Conservation (phyloP, 148 eudicot genomes). For the Oxyria digyna region DNA sequence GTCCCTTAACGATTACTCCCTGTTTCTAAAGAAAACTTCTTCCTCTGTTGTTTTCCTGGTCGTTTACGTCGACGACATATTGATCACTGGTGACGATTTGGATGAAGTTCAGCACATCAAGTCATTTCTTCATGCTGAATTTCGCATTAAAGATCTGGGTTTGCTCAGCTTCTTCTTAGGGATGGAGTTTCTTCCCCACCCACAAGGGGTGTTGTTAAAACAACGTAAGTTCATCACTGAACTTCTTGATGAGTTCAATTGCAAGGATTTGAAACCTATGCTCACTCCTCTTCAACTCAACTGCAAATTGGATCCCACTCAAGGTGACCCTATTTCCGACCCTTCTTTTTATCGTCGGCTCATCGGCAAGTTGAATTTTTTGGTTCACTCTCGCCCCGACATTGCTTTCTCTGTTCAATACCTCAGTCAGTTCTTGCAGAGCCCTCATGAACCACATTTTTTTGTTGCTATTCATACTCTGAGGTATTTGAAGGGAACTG, state of each 20-base stretch:
- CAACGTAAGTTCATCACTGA: not conserved
- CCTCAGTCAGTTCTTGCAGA: conserved; percentile 4
- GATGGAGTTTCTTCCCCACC: not conserved
- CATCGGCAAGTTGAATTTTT: conserved; percentile 1
- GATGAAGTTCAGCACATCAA: not conserved
- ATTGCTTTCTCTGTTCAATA: not conserved
- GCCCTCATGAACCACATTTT: not conserved
- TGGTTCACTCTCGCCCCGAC: not conserved
- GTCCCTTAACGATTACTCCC: conserved; percentile 3
- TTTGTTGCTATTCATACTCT: not conserved
- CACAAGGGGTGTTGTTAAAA: not conserved
- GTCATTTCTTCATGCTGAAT: not conserved
- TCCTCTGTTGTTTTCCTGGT: not conserved
- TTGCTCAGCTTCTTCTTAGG: not conserved
- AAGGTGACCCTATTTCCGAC: not conserved
- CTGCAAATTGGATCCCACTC: not conserved
- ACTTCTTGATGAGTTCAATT: not conserved
- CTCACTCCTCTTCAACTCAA: not conserved
- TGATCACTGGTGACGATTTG: not conserved
- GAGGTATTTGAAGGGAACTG: not conserved
- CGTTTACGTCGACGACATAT: not conserved
- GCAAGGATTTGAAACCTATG: not conserved
- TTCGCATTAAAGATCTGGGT: conserved; percentile 6
- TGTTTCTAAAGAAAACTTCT: not conserved
- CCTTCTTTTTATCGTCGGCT: not conserved